Evolutionary conservation across 1,284 basidiomycete species (phyloP).

Genomic region (Marasmius tenuissimus): DNA sequence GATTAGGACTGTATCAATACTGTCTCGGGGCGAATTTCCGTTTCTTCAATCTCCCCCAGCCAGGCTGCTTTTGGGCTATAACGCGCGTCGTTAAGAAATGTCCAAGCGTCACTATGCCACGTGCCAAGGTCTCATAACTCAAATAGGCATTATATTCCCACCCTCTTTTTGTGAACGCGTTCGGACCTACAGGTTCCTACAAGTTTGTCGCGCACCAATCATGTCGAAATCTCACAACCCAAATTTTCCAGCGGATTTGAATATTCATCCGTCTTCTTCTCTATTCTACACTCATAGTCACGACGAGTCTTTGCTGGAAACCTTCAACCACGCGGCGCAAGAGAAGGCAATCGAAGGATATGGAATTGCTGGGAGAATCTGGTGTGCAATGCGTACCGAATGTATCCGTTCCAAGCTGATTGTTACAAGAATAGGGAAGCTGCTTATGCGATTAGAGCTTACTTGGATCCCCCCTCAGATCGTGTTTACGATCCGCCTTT

Average conservation of each 20-base stretch:
- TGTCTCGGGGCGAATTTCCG: too few relatives aligned
- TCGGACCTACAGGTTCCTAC: too few relatives aligned
- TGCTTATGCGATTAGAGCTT: conserved; percentile 59
- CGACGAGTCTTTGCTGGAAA: not conserved
- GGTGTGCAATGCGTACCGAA: conserved; percentile 37
- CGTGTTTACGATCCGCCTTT: conserved; percentile 64
- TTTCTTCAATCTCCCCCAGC: too few relatives aligned
- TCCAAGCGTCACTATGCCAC: too few relatives aligned
- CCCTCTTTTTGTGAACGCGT: too few relatives aligned
- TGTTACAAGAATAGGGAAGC: conserved; percentile 59
- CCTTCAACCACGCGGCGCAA: conserved; percentile 39
- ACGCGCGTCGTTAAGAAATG: too few relatives aligned
- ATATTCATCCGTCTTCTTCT: conserved; percentile 35
- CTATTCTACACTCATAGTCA: not conserved
- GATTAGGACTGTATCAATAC: too few relatives aligned
- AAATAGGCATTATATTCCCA: too few relatives aligned
- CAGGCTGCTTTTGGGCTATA: too few relatives aligned
- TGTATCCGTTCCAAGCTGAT: conserved; percentile 1
- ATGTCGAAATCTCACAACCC: conserved; percentile 18
- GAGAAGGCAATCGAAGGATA: conserved; percentile 60
- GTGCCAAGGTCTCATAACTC: too few relatives aligned
- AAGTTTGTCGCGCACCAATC: not conserved
- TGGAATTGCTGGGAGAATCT: conserved; percentile 77
- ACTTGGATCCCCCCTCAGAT: conserved; percentile 42
- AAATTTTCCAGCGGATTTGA: conserved; percentile 42